Evolutionary conservation across 2,329 filamentous ascomycete species (phyloP), one percentile per base, ranked within the genome.

Genomic region (Didymosphaeria variabile): DNA sequence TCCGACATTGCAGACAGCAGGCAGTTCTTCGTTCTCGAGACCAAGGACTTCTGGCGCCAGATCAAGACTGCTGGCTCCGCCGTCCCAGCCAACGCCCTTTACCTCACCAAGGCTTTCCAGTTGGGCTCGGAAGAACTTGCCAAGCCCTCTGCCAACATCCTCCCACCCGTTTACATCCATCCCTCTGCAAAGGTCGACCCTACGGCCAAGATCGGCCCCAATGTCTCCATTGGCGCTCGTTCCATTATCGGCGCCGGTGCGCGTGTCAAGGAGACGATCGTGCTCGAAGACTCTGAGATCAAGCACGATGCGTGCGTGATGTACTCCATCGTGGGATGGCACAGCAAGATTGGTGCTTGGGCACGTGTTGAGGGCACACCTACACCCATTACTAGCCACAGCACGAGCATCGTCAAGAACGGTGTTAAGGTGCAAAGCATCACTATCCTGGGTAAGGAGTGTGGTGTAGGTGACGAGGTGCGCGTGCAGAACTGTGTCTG

Each of bases 41-140:
- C 94, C 68, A 97, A 96, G 83, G 95, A 98, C 79, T 99, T 99
- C 81, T 99, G 95, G 95, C 93, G 95, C 72, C 95, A 99, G 85
- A 98, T 99, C 87, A 99, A 99, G 87, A 97, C 95, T 1, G 95
- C 95, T 62, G 95, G 95, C 62, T 98, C 94, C 6, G 95, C 95
- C 53, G 93, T 99, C 31, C 95, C 95, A 17, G 95, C 95, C 65
- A 98, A 98, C 75, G 95, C 95, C 15, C 87, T 99, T 36, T 99
- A 99, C 82, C 88, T 99, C 57, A 93, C 96, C 78, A 93, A 97
- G 83, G 94, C 95, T 21, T 91, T 91, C 84, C 94, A 98, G 81
- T 87, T 85, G 47, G 88, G 89, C 68, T 93, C 92, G 42, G 85
- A 88, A 56, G 94, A 97, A 82, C 90, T 98, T 55, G 89, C 92